Evolutionary conservation across 2,329 filamentous ascomycete genomes (phyloP).

Genomic region (Talaromyces sp.): DNA sequence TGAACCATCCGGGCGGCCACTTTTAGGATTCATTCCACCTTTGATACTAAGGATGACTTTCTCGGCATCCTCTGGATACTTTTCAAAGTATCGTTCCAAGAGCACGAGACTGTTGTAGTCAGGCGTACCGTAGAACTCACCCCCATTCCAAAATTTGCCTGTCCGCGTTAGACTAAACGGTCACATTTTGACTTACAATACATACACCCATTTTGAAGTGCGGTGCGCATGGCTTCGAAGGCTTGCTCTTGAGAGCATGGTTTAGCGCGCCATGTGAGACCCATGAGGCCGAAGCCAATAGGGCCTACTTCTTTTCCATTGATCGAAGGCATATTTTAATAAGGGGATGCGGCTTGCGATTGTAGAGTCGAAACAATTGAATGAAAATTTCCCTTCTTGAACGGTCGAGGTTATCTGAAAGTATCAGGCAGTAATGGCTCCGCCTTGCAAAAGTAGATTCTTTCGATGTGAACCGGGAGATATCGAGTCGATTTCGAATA

Average conservation of each 20-base stretch:
- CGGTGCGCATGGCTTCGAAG: slow-evolving; percentile 7
- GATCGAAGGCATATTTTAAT: neutral
- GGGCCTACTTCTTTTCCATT: slow-evolving; percentile 5
- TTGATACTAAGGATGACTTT: slow-evolving; percentile 23
- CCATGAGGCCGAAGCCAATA: slow-evolving; percentile 13
- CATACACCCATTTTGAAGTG: slow-evolving; percentile 9
- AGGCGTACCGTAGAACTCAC: slow-evolving; percentile 51
- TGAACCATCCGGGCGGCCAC: slow-evolving; percentile 24
- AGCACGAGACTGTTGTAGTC: slow-evolving; percentile 58
- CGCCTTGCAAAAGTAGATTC: neutral
- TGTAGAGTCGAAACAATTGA: neutral
- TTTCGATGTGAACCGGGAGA: neutral
- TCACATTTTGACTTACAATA: neutral
- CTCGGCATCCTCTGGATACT: slow-evolving; percentile 60
- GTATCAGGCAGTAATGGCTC: neutral
- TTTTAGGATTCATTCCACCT: neutral
- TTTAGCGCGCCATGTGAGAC: slow-evolving; percentile 9
- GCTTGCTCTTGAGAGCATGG: slow-evolving; percentile 12
- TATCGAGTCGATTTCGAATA: neutral
- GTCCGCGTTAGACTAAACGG: neutral
- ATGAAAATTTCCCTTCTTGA: neutral
- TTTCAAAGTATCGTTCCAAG: slow-evolving; percentile 59
- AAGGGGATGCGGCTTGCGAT: neutral
- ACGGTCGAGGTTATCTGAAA: neutral
- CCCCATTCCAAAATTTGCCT: neutral